phyloP scores from a whole-genome alignment of 495 filamentous ascomycete genomes.

The Rhypophila decipiens region DNA sequence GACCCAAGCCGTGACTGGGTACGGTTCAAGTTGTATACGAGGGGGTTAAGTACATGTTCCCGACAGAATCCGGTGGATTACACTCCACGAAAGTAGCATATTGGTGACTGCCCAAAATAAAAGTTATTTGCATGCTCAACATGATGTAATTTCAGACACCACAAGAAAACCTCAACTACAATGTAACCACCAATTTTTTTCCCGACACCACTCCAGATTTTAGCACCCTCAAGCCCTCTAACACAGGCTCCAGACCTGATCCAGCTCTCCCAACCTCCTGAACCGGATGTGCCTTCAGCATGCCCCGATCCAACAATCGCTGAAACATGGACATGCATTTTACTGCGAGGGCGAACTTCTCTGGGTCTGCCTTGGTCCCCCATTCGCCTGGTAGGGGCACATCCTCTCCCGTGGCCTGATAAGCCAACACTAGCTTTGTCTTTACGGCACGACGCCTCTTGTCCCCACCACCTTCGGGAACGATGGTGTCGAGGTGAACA shows the following conservation, averaged over 20 bases:
- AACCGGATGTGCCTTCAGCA: background rate
- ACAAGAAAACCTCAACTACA: too few species aligned
- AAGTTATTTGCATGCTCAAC: too few species aligned
- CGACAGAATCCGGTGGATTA: too few species aligned
- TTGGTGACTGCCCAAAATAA: too few species aligned
- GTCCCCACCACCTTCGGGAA: background rate
- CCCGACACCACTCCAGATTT: background rate
- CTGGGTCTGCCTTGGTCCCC: background rate
- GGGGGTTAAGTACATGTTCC: too few species aligned
- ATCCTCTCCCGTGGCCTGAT: background rate
- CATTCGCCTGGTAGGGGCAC: background rate
- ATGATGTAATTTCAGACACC: too few species aligned
- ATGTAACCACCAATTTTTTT: background rate
- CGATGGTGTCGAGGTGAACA: background rate
- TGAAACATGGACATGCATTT: background rate
- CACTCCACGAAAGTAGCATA: too few species aligned
- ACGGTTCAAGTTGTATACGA: too few species aligned
- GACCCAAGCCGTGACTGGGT: too few species aligned
- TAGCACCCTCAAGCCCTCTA: background rate
- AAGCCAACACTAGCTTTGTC: background rate
- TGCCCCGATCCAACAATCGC: background rate
- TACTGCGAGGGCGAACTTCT: background rate
- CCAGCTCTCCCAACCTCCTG: background rate
- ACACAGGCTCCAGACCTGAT: background rate
- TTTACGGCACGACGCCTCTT: background rate